Evolutionary conservation across 768 basidiomycete genomes (phyloP).

Genomic region (Rhodocollybia butyracea): DNA sequence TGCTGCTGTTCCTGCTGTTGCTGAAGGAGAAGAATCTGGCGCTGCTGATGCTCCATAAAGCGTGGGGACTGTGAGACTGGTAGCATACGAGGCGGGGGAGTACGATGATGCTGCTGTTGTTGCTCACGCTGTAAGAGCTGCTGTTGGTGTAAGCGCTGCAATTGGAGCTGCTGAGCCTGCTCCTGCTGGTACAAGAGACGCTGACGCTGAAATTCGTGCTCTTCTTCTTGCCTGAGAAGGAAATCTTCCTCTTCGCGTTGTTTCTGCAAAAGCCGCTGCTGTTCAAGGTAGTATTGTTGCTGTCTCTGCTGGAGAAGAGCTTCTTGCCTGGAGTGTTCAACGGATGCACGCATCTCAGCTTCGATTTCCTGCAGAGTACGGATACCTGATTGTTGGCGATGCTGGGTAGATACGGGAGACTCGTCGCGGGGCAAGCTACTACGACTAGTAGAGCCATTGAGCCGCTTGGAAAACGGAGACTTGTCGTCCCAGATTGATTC

Average conservation of each 20-base stretch:
- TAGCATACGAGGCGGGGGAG: conserved; percentile 73
- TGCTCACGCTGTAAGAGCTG: conserved; percentile 35
- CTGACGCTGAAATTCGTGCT: conserved; percentile 34
- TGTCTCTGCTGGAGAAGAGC: conserved; percentile 36
- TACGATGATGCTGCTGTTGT: conserved; percentile 45
- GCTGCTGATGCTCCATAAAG: conserved; percentile 73
- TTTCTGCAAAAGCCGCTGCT: conserved; percentile 25
- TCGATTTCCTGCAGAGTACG: conserved; percentile 82
- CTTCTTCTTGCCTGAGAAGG: conserved; percentile 30
- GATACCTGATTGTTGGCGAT: conserved; percentile 32
- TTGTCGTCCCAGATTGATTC: conserved; percentile 84
- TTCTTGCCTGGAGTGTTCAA: conserved; percentile 38
- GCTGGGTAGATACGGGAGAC: conserved; percentile 13
- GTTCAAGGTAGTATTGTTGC: conserved; percentile 31
- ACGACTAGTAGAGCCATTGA: conserved; percentile 43
- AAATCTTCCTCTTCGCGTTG: conserved; percentile 29
- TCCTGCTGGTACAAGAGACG: conserved; percentile 49
- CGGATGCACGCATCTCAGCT: conserved; percentile 72
- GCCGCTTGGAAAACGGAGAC: conserved; percentile 64
- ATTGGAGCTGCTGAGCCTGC: conserved; percentile 45
- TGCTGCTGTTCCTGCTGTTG: conserved; percentile 67
- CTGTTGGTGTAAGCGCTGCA: conserved; percentile 47
- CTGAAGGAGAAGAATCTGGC: conserved; percentile 65
- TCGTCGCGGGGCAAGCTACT: conserved; percentile 4
- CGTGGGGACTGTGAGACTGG: conserved; percentile 76